A percentile compares a stretch with the other conserved stretches of the same genome.
phyloP scores from a whole-genome alignment of 1,284 basidiomycete genomes.

The Ustilago loliicola region DNA sequence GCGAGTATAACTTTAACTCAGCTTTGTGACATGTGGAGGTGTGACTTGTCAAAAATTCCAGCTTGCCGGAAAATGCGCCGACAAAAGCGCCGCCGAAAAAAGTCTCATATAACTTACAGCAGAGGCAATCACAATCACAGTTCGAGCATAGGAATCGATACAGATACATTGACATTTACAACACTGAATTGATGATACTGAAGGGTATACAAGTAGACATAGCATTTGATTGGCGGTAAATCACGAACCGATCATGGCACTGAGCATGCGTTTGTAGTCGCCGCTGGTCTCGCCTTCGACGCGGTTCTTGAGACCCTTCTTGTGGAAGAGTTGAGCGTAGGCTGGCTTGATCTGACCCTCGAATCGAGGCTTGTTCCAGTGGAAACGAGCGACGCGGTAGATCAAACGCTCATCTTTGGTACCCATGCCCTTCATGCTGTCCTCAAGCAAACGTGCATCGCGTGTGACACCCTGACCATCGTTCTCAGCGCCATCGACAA shows the following conservation, averaged over 20 bases:
- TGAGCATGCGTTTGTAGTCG: conserved; percentile 62
- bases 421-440: conserved; percentile 67
- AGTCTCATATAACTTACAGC: neutral
- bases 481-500: conserved; percentile 66
- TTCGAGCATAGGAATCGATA: neutral
- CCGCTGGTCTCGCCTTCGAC: conserved; percentile 64
- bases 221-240: neutral
- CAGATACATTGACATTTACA: conserved; percentile 10
- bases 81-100: conserved; percentile 4
- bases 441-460: conserved; percentile 66
- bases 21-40: conserved; percentile 24
- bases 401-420: conserved; percentile 63
- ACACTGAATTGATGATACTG: neutral
- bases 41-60: conserved; percentile 4
- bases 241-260: conserved; percentile 55
- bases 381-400: conserved; percentile 60
- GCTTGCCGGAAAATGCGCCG: conserved; percentile 4
- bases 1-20: neutral
- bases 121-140: neutral
- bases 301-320: conserved; percentile 59
- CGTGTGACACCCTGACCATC: conserved; percentile 63
- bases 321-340: conserved; percentile 64
- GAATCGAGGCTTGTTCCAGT: conserved; percentile 66
- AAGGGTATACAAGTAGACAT: conserved; percentile 22
- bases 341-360: conserved; percentile 64